Percentiles rank a stretch among this genome's conserved stretches.
Conservation (phyloP, 2,329 filamentous ascomycete genomes). For the Fusarium temperatum region DNA sequence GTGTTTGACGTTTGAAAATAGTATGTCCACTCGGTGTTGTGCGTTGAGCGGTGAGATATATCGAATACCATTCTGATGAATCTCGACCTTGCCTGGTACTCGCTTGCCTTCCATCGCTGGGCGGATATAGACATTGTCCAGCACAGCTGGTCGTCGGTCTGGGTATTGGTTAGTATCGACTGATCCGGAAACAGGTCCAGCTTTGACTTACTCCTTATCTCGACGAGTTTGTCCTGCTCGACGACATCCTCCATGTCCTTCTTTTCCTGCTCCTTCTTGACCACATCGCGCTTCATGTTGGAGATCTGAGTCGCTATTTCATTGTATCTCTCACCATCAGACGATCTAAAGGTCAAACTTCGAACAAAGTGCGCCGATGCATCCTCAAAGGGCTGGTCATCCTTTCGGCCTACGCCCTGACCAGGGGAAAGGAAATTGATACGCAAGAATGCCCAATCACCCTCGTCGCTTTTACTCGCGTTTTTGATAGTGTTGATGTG, state of each 20-base stretch:
- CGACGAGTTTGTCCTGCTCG: constrained; percentile 95
- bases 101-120: constrained; percentile 97
- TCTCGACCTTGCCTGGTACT: constrained; percentile 93
- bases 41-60: constrained; percentile 85
- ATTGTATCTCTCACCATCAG: constrained; percentile 86
- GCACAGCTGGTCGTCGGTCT: constrained; percentile 88
- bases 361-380: constrained; percentile 94
- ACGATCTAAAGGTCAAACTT: constrained; percentile 93
- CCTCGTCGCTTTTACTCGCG: constrained; percentile 96
- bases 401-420: constrained; percentile 95
- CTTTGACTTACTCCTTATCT: constrained; percentile 80
- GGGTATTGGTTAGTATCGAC: constrained; percentile 51
- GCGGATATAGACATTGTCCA: constrained; percentile 95
- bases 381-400: constrained; percentile 98
- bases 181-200: neutral
- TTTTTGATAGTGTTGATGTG: constrained; percentile 99
- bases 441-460: constrained; percentile 90
- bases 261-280: constrained; percentile 96
- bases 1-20: constrained; percentile 98
- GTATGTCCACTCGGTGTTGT: constrained; percentile 86
- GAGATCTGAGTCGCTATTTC: constrained; percentile 94
- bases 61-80: constrained; percentile 98
- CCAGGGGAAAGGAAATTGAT: constrained; percentile 98
- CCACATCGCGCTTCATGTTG: constrained; percentile 91
- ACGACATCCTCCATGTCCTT: constrained; percentile 99